Base-by-base conservation (phyloP, 2,329 filamentous ascomycete species). In the Aspergillus brunneoviolaceus region DNA sequence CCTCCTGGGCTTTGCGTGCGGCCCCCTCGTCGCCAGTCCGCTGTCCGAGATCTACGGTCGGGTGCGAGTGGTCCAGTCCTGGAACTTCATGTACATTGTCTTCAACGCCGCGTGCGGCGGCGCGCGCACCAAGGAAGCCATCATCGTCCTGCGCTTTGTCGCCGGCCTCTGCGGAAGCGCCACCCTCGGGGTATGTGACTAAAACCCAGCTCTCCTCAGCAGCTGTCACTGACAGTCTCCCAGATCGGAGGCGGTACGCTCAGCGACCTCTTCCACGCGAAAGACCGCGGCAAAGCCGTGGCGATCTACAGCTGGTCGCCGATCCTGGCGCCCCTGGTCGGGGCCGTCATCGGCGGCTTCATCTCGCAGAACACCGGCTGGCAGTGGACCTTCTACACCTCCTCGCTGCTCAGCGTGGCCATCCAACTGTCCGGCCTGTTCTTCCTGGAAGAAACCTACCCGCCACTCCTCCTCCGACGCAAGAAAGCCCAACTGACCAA, bases 361-460 rank as follows among this genome's bases (percentile, higher is more conserved):
- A 85, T 90, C 25, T 80, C 85, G 0, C 75, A 88, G 65, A 61
- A 83, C 78, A 84, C 81, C 7, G 85, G 82, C 0, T 92, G 89
- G 89, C 82, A 88, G 45, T 92, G 89, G 89, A 84, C 85, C 11
- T 92, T 91, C 76, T 90, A 83, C 75, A 80, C 84, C 0, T 88
- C 86, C 0, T 85, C 85, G 0, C 87, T 90, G 59, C 78, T 79
- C 31, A 85, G 85, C 60, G 87, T 79, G 1, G 60, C 85, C 12
- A 82, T 91, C 51, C 87, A 89, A 69, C 60, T 82, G 6, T 74
- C 82, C 5, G 88, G 87, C 5, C 72, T 90, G 52, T 82, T 87
- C 67, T 82, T 87, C 62, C 79, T 87, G 1, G 80, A 81, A 60
- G 88, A 90, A 70, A 89, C 87, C 1, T 90, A 89, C 71, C 83